A percentile compares a stretch with the other conserved stretches of the same genome.
Conservation (phyloP, 2,329 filamentous ascomycete genomes). For the Microdochium nivale region DNA sequence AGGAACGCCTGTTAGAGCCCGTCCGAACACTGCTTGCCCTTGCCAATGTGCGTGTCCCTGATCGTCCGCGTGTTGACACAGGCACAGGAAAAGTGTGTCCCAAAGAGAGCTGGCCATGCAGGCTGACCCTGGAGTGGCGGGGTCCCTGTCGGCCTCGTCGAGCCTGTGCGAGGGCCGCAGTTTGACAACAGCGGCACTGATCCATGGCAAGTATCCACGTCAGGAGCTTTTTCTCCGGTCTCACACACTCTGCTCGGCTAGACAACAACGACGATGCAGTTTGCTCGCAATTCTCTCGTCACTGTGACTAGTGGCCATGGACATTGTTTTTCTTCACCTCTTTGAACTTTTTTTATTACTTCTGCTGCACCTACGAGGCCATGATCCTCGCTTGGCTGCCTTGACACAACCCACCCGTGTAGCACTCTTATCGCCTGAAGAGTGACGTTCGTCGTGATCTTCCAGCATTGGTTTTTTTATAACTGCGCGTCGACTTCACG, state of each 20-base stretch:
- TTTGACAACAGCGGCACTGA: background rate
- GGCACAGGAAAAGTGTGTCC: background rate
- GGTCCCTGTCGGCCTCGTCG: background rate
- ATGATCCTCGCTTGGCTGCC: background rate
- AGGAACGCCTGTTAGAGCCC: no score
- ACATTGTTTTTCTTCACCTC: background rate
- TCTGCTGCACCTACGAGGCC: background rate
- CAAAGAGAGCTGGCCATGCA: background rate
- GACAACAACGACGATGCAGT: background rate
- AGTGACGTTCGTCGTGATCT: background rate
- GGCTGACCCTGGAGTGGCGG: background rate
- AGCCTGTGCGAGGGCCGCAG: background rate
- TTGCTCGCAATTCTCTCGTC: background rate
- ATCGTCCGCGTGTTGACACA: background rate
- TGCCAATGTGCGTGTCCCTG: no score
- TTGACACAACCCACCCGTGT: background rate
- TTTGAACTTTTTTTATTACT: background rate
- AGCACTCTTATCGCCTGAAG: background rate
- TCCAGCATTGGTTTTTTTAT: background rate
- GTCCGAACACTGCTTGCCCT: no score
- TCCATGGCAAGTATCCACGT: background rate
- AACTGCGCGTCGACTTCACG: background rate
- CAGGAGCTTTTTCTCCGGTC: constrained; percentile 3
- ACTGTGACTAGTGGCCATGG: background rate
- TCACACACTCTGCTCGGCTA: background rate